Percentiles rank a stretch among this genome's conserved stretches.
phyloP scores from a whole-genome alignment of 805 yeast genomes.

The Starmera dryadoides region DNA sequence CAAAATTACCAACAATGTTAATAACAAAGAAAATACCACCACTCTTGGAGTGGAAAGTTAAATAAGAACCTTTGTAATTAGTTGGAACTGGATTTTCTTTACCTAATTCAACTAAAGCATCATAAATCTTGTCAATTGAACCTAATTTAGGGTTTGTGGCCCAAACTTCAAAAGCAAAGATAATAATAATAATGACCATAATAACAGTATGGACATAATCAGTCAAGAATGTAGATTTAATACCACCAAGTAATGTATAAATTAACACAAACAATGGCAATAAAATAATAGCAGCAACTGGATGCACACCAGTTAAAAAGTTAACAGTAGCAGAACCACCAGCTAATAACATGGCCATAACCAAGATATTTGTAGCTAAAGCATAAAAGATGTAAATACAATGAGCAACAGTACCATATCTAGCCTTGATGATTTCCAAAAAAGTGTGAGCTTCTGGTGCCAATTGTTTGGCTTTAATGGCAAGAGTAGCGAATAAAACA shows the following conservation, averaged over 20 bases:
- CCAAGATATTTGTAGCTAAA: constrained; percentile 79
- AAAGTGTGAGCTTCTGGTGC: constrained; percentile 94
- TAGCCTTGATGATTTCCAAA: constrained; percentile 70
- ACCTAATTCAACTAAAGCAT: constrained; percentile 56
- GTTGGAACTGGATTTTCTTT: constrained; percentile 60
- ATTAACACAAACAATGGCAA: constrained; percentile 75
- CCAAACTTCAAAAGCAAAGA: constrained; percentile 75
- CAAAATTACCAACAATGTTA: constrained; percentile 83
- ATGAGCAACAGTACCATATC: constrained; percentile 80
- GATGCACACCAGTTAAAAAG: constrained; percentile 77
- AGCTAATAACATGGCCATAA: constrained; percentile 85
- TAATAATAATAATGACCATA: constrained; percentile 65
- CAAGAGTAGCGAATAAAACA: constrained; percentile 76
- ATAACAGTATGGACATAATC: constrained; percentile 80
- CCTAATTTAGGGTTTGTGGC: constrained; percentile 69
- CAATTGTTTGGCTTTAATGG: constrained; percentile 79
- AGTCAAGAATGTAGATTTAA: constrained; percentile 74
- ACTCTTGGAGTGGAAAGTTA: constrained; percentile 78
- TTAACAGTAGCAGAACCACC: constrained; percentile 84
- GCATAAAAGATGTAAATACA: constrained; percentile 69
- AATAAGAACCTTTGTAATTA: constrained; percentile 78
- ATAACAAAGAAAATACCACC: constrained; percentile 90
- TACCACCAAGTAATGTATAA: constrained; percentile 75
- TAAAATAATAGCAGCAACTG: constrained; percentile 75
- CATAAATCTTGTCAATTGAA: constrained; percentile 78